phyloP scores from a whole-genome alignment of 2,329 filamentous ascomycete genomes.

The Scleromitrula shiraiana region DNA sequence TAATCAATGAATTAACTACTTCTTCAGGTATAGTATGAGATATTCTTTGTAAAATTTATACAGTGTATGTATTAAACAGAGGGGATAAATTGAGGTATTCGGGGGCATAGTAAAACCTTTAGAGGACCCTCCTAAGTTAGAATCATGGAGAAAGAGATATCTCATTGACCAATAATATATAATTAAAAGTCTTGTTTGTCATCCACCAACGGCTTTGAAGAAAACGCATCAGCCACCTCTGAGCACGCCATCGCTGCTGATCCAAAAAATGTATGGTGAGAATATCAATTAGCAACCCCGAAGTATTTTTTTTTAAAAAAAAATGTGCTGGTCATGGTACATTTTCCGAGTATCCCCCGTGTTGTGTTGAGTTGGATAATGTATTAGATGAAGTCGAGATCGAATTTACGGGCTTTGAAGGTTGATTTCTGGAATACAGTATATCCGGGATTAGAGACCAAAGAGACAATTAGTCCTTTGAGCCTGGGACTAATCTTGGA shows the following conservation, averaged over 20 bases:
- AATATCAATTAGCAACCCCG: slow-evolving; percentile 1
- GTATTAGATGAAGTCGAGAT: background rate
- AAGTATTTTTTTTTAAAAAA: background rate
- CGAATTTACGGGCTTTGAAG: background rate
- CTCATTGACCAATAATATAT: background rate
- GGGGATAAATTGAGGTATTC: slow-evolving; percentile 3
- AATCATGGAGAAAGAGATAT: slow-evolving; percentile 1
- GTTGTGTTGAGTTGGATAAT: background rate
- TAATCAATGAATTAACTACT: background rate
- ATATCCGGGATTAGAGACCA: too few species aligned
- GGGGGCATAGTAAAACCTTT: background rate
- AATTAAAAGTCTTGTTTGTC: slow-evolving; percentile 7
- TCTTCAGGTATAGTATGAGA: slow-evolving; percentile 3
- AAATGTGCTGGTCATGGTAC: too few species aligned
- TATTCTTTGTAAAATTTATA: background rate
- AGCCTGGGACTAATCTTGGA: too few species aligned
- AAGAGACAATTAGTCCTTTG: too few species aligned
- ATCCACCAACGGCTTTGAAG: slow-evolving; percentile 5
- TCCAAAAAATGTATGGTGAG: background rate
- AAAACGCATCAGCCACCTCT: slow-evolving; percentile 7
- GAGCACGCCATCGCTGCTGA: slow-evolving; percentile 10
- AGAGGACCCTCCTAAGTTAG: too few species aligned
- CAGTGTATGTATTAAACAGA: slow-evolving; percentile 9
- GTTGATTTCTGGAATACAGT: too few species aligned
- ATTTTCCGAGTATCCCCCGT: slow-evolving; percentile 6